Base-by-base conservation (phyloP, 345 rosid species). In the Eucalyptus polybractea region DNA sequence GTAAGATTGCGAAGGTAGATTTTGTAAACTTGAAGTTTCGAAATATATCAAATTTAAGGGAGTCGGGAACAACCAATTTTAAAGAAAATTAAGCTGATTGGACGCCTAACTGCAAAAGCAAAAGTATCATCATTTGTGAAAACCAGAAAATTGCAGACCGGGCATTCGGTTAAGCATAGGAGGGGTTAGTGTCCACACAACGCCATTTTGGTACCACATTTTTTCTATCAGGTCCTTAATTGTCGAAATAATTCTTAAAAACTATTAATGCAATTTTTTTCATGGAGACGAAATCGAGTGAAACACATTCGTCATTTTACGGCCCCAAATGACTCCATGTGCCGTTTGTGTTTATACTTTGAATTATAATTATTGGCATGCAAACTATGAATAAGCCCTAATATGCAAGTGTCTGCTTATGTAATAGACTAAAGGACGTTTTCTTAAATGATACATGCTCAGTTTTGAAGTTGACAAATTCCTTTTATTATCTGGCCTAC, bases 1-100 rank as follows among this genome's bases (percentile, higher is more conserved):
- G 0, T 53, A 53, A 53, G 10, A 53, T 21, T 53, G 58, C 0
- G 58, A 53, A 53, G 58, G 25, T 53, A 53, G 5, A 0, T 53
- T 53, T 53, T 53, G 58, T 53, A 19, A 53, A 53, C 65, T 58
- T 58, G 65, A 25, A 10, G 14, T 58, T 60, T 25, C 8, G 8
- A 60, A 60, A 27, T 60, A 60, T 60, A 60, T 60, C 31, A 60
- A 60, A 60, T 60, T 3, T 29, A 13, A 60, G 29, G 67, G 67
- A 60, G 31, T 27, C 16, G 4, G 15, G 67, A 27, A 10, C 67
- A 60, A 60, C n/a, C 7, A 10, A 56, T 60, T 1, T 3, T 27
- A 6, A 60, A 60, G 67, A 60, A 60, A 60, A 60, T 27, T 27
- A 60, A 60, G 31, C 31, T 12, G 31, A 60, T 60, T 13, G 69